These are phyloP conservation scores for Arbutus unedo DNA, from an alignment of 148 eudicot species.

Conservation along the genomic window DNA sequence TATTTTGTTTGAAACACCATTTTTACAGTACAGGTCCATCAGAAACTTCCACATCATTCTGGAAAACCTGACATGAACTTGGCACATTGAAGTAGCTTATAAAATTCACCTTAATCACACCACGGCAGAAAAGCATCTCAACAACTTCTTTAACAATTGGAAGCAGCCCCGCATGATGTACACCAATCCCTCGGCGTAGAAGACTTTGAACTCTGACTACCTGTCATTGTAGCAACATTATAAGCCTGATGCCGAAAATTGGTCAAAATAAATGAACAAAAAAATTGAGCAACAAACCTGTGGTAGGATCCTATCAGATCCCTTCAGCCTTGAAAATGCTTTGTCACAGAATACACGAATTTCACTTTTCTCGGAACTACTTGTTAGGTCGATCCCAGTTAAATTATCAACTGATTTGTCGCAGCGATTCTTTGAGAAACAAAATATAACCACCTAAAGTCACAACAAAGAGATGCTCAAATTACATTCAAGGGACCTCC, in stretches of 20 bases:
- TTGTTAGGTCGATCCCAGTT: slow-evolving; percentile 79
- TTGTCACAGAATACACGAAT: slow-evolving; percentile 94
- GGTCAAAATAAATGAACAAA: slow-evolving; percentile 12
- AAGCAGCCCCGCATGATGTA: slow-evolving; percentile 98
- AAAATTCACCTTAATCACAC: slow-evolving; percentile 77
- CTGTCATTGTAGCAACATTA: slow-evolving; percentile 25
- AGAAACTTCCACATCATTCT: slow-evolving; percentile 13
- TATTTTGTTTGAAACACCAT: neutral
- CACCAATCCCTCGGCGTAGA: slow-evolving; percentile 87
- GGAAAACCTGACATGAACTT: slow-evolving; percentile 11
- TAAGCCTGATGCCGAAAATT: slow-evolving; percentile 15
- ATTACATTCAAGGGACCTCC: neutral
- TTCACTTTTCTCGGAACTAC: slow-evolving; percentile 85
- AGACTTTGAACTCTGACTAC: slow-evolving; percentile 86
- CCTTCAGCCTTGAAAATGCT: slow-evolving; percentile 95
- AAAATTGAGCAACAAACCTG: slow-evolving; percentile 46
- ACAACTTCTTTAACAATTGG: slow-evolving; percentile 99
- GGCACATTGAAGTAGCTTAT: neutral
- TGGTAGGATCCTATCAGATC: slow-evolving; percentile 89
- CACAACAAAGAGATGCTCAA: slow-evolving; percentile 20
- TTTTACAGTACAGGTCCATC: neutral
- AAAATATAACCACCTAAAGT: slow-evolving; percentile 84
- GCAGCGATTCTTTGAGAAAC: slow-evolving; percentile 95
- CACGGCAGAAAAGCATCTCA: slow-evolving; percentile 99
- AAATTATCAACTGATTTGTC: slow-evolving; percentile 91